These are phyloP conservation scores for Penicillium rolfsii DNA, from an alignment of 2,329 filamentous ascomycete genomes.

Conservation along the genomic window DNA sequence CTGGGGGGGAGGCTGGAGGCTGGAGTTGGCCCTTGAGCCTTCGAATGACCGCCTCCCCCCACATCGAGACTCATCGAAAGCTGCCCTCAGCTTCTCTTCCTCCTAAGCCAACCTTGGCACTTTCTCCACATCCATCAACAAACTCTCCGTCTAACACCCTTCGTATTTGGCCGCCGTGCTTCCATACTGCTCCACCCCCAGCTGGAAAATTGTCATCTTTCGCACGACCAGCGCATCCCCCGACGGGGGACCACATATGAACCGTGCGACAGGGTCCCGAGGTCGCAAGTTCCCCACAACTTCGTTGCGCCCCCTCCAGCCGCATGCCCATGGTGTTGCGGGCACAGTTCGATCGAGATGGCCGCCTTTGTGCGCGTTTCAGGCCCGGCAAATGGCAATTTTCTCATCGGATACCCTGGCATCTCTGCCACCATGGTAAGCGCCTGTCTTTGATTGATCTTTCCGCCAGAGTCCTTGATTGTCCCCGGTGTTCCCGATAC, in stretches of 20 bases:
- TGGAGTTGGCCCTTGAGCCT: constrained; percentile 9
- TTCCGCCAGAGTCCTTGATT: not conserved
- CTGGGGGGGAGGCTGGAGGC: constrained; percentile 15
- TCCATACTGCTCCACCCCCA: not conserved
- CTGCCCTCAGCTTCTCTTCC: constrained; percentile 1
- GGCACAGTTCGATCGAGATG: constrained; percentile 53
- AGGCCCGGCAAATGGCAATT: constrained; percentile 94
- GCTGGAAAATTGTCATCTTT: not conserved
- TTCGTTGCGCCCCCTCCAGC: constrained; percentile 30
- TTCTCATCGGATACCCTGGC: constrained; percentile 93
- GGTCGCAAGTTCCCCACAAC: constrained; percentile 34
- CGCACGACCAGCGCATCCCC: not conserved
- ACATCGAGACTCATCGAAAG: not conserved
- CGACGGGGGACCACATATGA: constrained; percentile 32
- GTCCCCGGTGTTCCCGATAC: not conserved
- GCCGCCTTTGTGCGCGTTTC: constrained; percentile 92
- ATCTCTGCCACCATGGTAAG: constrained; percentile 96
- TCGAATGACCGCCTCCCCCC: not conserved
- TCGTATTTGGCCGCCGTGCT: not conserved
- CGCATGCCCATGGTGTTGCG: constrained; percentile 46
- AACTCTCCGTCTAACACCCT: constrained; percentile 9
- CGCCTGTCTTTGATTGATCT: constrained; percentile 29
- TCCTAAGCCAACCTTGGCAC: not conserved
- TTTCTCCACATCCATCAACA: constrained; percentile 5
- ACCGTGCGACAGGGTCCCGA: constrained; percentile 28